Evolutionary conservation across 345 rosid genomes (phyloP).

Genomic region (Populus deltoides): DNA sequence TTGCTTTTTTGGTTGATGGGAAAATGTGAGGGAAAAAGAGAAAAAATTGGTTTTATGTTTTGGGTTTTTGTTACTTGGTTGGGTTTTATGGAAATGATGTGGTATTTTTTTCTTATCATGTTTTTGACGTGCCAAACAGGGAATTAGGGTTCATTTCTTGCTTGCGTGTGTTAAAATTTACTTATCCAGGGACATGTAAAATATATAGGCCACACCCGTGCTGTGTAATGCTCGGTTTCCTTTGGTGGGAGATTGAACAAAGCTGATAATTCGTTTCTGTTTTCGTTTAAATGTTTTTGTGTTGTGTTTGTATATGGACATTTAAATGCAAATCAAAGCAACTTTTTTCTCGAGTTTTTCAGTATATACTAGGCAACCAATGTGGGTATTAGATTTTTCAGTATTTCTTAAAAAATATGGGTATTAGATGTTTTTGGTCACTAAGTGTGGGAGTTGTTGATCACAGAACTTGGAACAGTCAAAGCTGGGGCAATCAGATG

Average conservation of each 20-base stretch:
- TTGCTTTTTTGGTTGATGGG: background rate
- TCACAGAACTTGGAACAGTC: conserved; percentile 60
- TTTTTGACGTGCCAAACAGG: background rate
- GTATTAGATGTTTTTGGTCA: background rate
- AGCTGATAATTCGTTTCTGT: background rate
- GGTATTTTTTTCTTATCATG: background rate
- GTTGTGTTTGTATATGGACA: background rate
- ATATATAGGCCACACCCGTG: background rate
- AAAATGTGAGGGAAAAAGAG: background rate
- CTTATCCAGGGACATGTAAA: background rate
- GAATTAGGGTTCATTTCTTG: background rate
- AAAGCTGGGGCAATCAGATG: conserved; percentile 62
- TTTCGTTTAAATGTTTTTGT: background rate
- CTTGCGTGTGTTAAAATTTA: background rate
- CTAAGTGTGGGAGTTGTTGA: background rate
- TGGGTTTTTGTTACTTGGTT: background rate
- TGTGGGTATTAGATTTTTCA: background rate
- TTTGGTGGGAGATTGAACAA: background rate
- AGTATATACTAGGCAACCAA: background rate
- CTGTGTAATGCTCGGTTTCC: background rate
- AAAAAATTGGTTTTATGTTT: background rate
- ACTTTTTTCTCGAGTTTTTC: background rate
- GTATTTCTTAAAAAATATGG: too few species aligned
- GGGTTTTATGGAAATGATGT: background rate
- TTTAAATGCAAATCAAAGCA: background rate